Conservation (phyloP, 2,329 filamentous ascomycete genomes). For the Microascus cirrosus region DNA sequence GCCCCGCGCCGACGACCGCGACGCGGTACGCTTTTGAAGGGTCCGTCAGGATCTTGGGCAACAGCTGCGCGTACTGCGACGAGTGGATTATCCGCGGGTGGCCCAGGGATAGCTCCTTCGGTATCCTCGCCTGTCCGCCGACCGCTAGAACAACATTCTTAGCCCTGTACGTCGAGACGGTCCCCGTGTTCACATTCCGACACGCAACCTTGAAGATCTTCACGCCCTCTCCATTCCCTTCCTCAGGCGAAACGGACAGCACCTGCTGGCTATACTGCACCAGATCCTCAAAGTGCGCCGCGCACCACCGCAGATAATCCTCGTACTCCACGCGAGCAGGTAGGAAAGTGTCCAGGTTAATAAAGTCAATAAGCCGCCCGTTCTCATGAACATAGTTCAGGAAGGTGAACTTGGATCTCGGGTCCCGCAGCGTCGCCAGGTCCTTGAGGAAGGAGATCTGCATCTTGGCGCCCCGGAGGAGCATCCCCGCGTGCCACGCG, state of each 20-base stretch:
- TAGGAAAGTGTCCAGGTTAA: conserved; percentile 80
- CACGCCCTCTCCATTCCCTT: conserved; percentile 28
- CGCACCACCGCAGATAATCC: conserved; percentile 92
- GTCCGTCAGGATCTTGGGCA: conserved; percentile 45
- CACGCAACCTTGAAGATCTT: conserved; percentile 59
- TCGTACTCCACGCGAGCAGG: conserved; percentile 84
- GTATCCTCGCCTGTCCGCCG: conserved; percentile 57
- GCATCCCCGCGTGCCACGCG: conserved; percentile 92
- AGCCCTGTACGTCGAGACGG: conserved; percentile 38
- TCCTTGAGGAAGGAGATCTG: conserved; percentile 98
- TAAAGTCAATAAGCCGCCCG: conserved; percentile 75
- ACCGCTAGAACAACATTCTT: conserved; percentile 54
- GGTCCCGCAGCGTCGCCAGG: conserved; percentile 78
- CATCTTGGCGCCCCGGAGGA: conserved; percentile 88
- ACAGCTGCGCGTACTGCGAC: conserved; percentile 65
- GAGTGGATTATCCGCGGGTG: conserved; percentile 76
- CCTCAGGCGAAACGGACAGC: conserved; percentile 53
- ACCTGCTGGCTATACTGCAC: conserved; percentile 75
- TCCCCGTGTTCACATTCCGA: conserved; percentile 47
- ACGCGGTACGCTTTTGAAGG: conserved; percentile 50
- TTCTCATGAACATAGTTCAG: conserved; percentile 85
- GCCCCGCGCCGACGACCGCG: conserved; percentile 78
- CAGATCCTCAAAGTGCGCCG: conserved; percentile 60
- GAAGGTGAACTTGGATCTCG: conserved; percentile 86
- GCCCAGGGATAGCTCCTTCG: conserved; percentile 54